phyloP scores from a whole-genome alignment of 106 monocot genomes.

The Allium sativum region DNA sequence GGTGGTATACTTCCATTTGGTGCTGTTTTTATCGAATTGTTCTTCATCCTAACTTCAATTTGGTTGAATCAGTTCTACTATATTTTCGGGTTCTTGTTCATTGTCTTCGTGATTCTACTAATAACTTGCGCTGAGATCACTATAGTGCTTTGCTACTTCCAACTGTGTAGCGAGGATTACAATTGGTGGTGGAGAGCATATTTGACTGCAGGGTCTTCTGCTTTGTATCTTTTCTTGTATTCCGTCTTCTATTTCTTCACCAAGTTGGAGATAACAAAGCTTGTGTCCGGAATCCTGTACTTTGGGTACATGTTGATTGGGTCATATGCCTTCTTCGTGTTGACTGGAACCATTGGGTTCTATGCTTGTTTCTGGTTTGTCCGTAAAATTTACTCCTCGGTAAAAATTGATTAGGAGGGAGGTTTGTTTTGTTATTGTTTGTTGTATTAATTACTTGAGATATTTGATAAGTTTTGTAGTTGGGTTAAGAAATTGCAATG shows the following conservation, averaged over 20 bases:
- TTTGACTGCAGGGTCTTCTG: slow-evolving; percentile 56
- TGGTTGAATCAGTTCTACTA: slow-evolving; percentile 77
- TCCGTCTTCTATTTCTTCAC: slow-evolving; percentile 67
- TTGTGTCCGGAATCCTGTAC: slow-evolving; percentile 54
- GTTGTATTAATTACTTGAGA: background rate
- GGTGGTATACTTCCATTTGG: slow-evolving; percentile 65
- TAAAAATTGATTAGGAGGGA: slow-evolving; percentile 16
- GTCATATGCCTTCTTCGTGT: slow-evolving; percentile 40
- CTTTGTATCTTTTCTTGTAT: slow-evolving; percentile 54
- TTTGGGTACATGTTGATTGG: slow-evolving; percentile 60
- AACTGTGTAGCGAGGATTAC: slow-evolving; percentile 61
- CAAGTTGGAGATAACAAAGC: slow-evolving; percentile 59
- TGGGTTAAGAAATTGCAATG: background rate
- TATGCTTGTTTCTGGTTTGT: slow-evolving; percentile 34
- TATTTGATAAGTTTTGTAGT: slow-evolving; percentile 7
- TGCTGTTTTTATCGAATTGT: slow-evolving; percentile 61
- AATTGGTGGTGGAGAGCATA: slow-evolving; percentile 76
- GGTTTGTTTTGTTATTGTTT: background rate
- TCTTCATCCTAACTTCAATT: slow-evolving; percentile 65
- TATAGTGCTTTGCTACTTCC: slow-evolving; percentile 71
- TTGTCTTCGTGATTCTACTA: slow-evolving; percentile 57
- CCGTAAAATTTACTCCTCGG: slow-evolving; percentile 27
- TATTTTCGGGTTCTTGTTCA: slow-evolving; percentile 70
- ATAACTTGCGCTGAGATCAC: slow-evolving; percentile 66
- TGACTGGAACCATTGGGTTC: slow-evolving; percentile 25